Evolutionary conservation across 2,329 filamentous ascomycete genomes (phyloP).

Genomic region (Orbilia quercus): DNA sequence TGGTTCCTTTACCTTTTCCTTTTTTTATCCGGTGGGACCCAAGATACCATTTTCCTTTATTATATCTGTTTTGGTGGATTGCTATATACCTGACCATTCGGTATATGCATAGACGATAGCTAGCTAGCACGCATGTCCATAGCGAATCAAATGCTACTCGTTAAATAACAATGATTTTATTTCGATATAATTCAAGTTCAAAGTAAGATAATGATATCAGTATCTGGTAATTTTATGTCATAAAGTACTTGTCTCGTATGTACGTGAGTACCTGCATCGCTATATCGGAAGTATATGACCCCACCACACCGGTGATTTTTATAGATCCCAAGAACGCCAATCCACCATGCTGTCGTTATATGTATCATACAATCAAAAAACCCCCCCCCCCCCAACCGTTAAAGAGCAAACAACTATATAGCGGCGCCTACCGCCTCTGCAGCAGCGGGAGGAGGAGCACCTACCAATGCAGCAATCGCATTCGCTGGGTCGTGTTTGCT

Average conservation of each 20-base stretch:
- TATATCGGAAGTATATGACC: not conserved
- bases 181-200: too few relatives aligned
- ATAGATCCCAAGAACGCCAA: constrained; percentile 31
- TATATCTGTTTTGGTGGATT: constrained; percentile 14
- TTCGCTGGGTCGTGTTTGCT: constrained; percentile 15
- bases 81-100: not conserved
- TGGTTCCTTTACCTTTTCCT: not conserved
- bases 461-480: constrained; percentile 22
- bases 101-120: constrained; percentile 1
- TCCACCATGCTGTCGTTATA: constrained; percentile 35
- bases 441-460: constrained; percentile 4
- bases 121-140: not conserved
- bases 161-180: not conserved
- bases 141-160: not conserved
- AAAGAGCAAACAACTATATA: too few relatives aligned
- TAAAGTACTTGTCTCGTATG: not conserved
- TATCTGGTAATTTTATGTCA: too few relatives aligned
- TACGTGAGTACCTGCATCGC: not conserved
- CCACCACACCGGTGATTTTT: not conserved
- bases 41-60: constrained; percentile 42
- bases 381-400: too few relatives aligned
- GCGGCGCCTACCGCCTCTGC: constrained; percentile 21
- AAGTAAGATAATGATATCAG: too few relatives aligned
- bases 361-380: constrained; percentile 36
- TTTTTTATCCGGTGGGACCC: constrained; percentile 6